phyloP scores from a whole-genome alignment of 352 stramenopile species.

The Saprolegnia parasitica region DNA sequence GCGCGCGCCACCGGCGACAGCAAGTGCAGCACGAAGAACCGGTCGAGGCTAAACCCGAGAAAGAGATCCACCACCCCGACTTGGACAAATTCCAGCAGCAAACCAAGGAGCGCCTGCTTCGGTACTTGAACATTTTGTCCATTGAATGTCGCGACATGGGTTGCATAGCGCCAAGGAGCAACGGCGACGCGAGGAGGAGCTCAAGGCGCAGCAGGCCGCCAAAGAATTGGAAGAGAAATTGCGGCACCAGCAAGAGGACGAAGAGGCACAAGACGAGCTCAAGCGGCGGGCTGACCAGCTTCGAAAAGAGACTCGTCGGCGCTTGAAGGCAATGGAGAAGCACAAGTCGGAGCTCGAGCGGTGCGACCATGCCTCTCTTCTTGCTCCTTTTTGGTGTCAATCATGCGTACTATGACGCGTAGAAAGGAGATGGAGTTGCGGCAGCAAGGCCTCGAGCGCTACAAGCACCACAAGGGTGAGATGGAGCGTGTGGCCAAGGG shows the following conservation, averaged over 20 bases:
- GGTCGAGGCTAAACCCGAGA: not conserved
- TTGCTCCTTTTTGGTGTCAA: no score
- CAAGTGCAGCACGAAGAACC: not conserved
- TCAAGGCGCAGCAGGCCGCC: not conserved
- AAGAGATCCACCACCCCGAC: not conserved
- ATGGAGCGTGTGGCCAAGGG: constrained; percentile 59
- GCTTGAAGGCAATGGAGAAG: constrained; percentile 41
- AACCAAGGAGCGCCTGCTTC: constrained; percentile 22
- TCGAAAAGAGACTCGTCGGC: constrained; percentile 35
- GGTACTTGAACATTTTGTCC: not conserved
- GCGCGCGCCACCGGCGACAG: constrained; percentile 34
- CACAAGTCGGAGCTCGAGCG: constrained; percentile 43
- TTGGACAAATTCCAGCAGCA: constrained; percentile 27
- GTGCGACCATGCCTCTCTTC: constrained; percentile 31
- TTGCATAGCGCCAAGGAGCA: constrained; percentile 15
- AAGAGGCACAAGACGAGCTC: constrained; percentile 33
- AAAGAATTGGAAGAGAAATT: constrained; percentile 29
- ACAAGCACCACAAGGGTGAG: constrained; percentile 57
- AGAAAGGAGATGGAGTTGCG: constrained; percentile 53
- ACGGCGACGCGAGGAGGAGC: constrained; percentile 28
- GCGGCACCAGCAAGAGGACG: constrained; percentile 25
- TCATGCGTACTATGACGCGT: not conserved
- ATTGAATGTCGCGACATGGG: not conserved
- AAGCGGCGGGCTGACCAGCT: constrained; percentile 43
- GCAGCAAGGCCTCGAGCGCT: constrained; percentile 44